phyloP scores from a whole-genome alignment of 305 asterid genomes.

The Solanum hybrid region DNA sequence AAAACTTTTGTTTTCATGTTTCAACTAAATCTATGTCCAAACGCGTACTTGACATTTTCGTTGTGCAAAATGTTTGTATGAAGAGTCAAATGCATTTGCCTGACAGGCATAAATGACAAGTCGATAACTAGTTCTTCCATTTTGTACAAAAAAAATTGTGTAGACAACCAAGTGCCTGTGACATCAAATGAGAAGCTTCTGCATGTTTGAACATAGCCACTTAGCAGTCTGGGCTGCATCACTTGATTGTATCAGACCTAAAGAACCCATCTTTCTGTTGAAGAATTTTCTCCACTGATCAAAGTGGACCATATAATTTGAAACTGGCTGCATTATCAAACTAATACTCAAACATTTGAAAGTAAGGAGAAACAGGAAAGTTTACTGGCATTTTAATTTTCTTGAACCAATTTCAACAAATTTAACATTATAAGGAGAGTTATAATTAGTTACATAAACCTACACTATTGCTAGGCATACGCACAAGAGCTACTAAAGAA shows the following conservation, averaged over 20 bases:
- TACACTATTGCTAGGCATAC: neutral
- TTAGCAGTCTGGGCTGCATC: neutral
- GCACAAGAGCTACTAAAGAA: neutral
- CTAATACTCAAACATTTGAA: neutral
- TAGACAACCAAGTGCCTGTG: neutral
- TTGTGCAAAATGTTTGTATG: neutral
- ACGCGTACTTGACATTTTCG: neutral
- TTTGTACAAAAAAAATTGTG: neutral
- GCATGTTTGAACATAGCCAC: neutral
- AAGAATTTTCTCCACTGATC: neutral
- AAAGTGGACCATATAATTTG: neutral
- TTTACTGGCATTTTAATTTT: neutral
- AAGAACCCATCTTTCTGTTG: neutral
- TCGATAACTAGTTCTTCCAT: neutral
- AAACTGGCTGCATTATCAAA: neutral
- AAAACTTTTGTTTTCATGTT: neutral
- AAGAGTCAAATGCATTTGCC: neutral
- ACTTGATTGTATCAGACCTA: neutral
- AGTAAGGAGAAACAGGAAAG: too few species aligned
- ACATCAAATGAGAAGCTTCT: neutral
- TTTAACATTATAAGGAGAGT: neutral
- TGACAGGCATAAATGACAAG: neutral
- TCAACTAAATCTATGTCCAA: neutral
- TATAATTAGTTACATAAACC: neutral
- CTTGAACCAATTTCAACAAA: neutral